Base-by-base conservation (phyloP, 1,284 basidiomycete species). In the Sporisorium scitamineum region DNA sequence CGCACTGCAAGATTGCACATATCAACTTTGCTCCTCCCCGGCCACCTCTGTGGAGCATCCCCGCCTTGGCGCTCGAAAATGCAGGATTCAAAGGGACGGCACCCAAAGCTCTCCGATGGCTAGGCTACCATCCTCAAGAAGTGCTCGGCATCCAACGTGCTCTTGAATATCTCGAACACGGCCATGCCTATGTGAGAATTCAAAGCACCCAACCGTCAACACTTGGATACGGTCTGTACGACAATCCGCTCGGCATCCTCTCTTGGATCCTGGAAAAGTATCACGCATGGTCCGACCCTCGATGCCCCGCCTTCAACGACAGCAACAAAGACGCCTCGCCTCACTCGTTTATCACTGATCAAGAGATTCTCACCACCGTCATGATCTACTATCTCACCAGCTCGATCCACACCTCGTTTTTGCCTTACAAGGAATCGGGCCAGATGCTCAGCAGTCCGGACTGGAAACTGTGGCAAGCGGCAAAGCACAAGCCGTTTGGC, bases 311-410 rank as follows among this genome's bases (percentile, higher is more conserved):
- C 0, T 80, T 81, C 68, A 58, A 61, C 53, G 37, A 57, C 10
- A 41, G 39, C 20, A n/a, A 24, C 24, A 50, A 44, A 1, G 47
- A 73, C 22, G 48, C 44, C 3, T 37, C 57, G 3, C 34, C 65
- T 0, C 50, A 61, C 31, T 76, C 70, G 14, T 39, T 55, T 27
- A 47, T 81, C 37, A 66, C 66, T n/a, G 80, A 81, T 32, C 59
- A 81, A 32, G 71, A 69, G 29, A 67, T 80, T 34, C 54, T 80
- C 22, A 70, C 63, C 24, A 70, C 71, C 24, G 61, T 70, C 11
- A 79, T 72, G 59, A 54, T 80, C 53, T 81, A 81, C 61, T 62
- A 59, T 24, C 63, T 81, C 7, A 75, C 75, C n/a, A 67, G 68
- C 31, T 54, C 70, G 22, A 70, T 72, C 24, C 78, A 80, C 37